Evolutionary conservation across 2,329 filamentous ascomycete species (phyloP), one percentile per base, ranked within the genome.

Genomic region (Aspergillus neoniger): DNA sequence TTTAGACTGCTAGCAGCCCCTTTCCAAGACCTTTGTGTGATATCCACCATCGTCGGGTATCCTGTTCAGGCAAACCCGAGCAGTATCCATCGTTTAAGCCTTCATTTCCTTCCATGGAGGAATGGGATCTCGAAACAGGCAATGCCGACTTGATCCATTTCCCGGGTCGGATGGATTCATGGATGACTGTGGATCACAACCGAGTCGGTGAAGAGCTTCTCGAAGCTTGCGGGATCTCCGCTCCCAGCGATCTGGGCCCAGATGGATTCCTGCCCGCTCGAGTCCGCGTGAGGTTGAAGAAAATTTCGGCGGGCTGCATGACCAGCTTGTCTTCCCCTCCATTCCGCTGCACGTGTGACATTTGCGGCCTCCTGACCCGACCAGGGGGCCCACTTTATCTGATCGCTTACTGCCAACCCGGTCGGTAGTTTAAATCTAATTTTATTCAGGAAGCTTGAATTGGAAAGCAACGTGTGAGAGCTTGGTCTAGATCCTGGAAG

Each of bases 261-360:
- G 47, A 30, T 30, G 32, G 32, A 36, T 14, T 36, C 32, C 47
- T 50, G 8, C 15, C 25, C 21, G 5, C 41, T 30, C 10, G 25
- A 50, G 47, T 50, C 47, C 47, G 32, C 47, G 47, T 50, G 47
- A 50, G 47, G 47, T 50, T 50, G 47, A 50, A 50, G 47, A 50
- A 50, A 50, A 19, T 50, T 50, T 50, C 47, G 47, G 47, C 15
- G 25, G 47, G 12, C 47, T 50, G 47, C 47, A 50, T 50, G 47
- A 30, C 47, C 32, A 36, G 32, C 32, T 36, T 36, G 32, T 36
- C 12, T 5, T 36, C 5, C 32, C 32, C 32, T 30, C 28, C 28
- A 30, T 12, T 36, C 32, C 32, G 32, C 47, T 30, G 41, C 41
- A 44, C 41, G 41, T 44, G 47, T 49, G 21, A 49, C 44, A 36